Evolutionary conservation across 2,329 filamentous ascomycete species (phyloP), one percentile per base, ranked within the genome.

Genomic region (Colletotrichum limetticola): DNA sequence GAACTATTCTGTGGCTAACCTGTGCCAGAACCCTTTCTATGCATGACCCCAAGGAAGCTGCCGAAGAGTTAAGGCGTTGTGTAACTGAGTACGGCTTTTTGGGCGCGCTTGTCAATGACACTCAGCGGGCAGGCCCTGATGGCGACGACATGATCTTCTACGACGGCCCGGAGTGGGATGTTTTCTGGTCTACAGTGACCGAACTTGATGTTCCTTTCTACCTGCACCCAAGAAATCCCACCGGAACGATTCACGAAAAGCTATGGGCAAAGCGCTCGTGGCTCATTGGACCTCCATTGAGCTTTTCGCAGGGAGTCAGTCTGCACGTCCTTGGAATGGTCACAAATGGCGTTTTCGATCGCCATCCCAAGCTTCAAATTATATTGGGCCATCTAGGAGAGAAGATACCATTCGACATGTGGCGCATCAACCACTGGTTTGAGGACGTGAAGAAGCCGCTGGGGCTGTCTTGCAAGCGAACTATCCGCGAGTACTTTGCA

Each of bases 61-160:
- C 42, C 1, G 81, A 79, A 1, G 89, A 91, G 74, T 81, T 91
- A 1, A 79, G 79, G 58, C 84, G 89, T 60, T 89, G 87, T 63
- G 87, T 92, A 5, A 87, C 82, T 2, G 79, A 90, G 71, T 83
- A 87, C 60, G 89, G 90, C n/a, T 92, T 92, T 82, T 86, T 89
- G 72, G 91, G 91, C 2, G 89, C 86, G 3, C 80, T 92, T 3
- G 85, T 92, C 57, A 91, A 91, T 76, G 89, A 91, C 77, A 89
- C 86, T 2, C 91, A 92, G 77, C 86, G 87, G 32, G 85, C 88
- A n/a, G 55, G 24, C n/a, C 14, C 14, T 58, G 90, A 89, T 68
- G 90, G 90, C 37, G 88, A 91, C 66, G 86, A 87, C 30, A 88
- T 90, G 83, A 82, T 92, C 78, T 92, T 92, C 81, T 93, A 92